Base-by-base conservation (phyloP, 169 alveolate genomes). In the Plasmodium gaboni region DNA sequence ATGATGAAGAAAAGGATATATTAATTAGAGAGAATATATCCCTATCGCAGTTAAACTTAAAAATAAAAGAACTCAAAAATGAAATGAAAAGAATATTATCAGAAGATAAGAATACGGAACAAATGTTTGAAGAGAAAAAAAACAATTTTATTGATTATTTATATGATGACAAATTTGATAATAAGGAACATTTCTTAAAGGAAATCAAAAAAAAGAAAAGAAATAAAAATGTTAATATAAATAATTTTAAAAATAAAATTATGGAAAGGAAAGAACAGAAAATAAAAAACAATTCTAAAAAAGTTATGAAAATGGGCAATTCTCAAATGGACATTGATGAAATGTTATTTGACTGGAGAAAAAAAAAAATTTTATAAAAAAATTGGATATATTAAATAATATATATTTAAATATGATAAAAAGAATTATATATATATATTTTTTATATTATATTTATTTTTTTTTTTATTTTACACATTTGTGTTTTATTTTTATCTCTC, bases 81-180 rank as follows among this genome's bases (percentile, higher is more conserved):
- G 78, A 65, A 59, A 76, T 64, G 67, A 76, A 76, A 17, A 48
- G 28, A 28, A 24, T 76, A 17, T 64, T 76, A 59, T 42, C 51
- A 12, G 89, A 63, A 50, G 64, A 64, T 51, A 76, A 76, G 38
- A 63, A 50, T 55, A 32, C 61, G 12, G 89, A 76, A 76, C 64
- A 59, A 1, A 57, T 48, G 26, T 76, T 46, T 55, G 78, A 76
- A 69, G 89, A 76, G 59, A 64, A 63, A 44, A 76, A 63, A 55
- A 76, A 76, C 57, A 76, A 53, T 57, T 76, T 64, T 59, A 76
- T 76, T 44, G 89, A 76, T 63, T 76, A 76, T 68, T 51, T 76
- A 42, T 76, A 76, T 76, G 89, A 51, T 28, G 89, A 76, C 51
- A 76, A 76, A 57, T 76, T 63, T 76, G 89, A 76, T 64, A 69